Base-by-base conservation (phyloP, 331 rosid species). In the Malus hybrid region DNA sequence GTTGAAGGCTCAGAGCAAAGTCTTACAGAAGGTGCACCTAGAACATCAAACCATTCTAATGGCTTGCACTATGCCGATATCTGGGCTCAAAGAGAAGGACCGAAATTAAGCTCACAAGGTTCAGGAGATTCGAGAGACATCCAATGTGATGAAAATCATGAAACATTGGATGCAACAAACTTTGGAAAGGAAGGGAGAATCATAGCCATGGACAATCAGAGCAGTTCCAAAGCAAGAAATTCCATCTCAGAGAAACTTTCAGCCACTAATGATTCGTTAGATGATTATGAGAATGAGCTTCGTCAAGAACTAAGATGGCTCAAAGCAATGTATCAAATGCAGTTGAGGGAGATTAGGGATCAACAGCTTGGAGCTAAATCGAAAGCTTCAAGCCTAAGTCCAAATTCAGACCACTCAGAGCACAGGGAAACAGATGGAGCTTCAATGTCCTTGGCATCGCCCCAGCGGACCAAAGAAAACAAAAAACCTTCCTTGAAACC, bases 261-360 rank as follows among this genome's bases (percentile, higher is more conserved):
- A 26, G 34, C 77, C 33, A 68, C 78, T 7, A 42, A 75, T 75
- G 81, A 74, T 72, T 42, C 78, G 24, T 52, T 81, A 69, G 96
- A 88, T 39, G 85, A 78, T 77, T 74, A 68, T 46, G 98, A 88
- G 80, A 95, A 95, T 68, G 97, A 92, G 70, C 89, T 95, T 58
- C 87, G 98, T 78, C 98, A 92, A 82, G 99, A 95, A 85, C 78
- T 95, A 11, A 88, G 98, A 87, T 95, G 99, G 99, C 98, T 95
- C 79, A 95, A 90, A 85, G 99, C 97, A 66, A 95, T 83, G 76
- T 95, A 90, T 84, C 98, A 95, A 83, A 77, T 92, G 87, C 98
- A 95, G 87, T 58, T 92, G 82, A 87, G 97, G 76, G 99, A 86
- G 88, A 83, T 88, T 20, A 89, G 86, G 81, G 88, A 88, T 79